These are phyloP conservation scores for Plasmodium yoelii DNA, from an alignment of 169 alveolate genomes.

Conservation along the genomic window DNA sequence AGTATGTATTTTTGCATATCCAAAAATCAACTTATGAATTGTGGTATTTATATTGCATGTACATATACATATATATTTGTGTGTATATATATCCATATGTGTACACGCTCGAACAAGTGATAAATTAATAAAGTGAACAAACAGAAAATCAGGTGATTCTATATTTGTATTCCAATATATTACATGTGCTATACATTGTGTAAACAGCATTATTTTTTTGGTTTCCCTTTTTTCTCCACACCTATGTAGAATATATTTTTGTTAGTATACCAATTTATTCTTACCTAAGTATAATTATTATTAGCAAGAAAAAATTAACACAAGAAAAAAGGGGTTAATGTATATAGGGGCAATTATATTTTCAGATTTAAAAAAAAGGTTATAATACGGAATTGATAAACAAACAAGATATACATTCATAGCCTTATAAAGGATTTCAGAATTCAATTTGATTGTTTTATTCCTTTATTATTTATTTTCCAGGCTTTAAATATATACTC, in stretches of 20 bases:
- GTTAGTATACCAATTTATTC: slow-evolving; percentile 5
- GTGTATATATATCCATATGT: neutral
- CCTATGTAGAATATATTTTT: slow-evolving; percentile 8
- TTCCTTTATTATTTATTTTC: too few species aligned
- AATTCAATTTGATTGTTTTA: too few species aligned
- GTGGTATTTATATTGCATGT: too few species aligned
- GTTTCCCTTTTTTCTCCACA: slow-evolving; percentile 11
- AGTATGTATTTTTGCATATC: too few species aligned
- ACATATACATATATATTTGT: slow-evolving; percentile 6
- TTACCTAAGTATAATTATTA: slow-evolving; percentile 6
- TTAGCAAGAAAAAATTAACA: slow-evolving; percentile 15
- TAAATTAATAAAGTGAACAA: slow-evolving; percentile 1
- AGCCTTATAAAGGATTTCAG: too few species aligned
- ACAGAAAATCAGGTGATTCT: neutral
- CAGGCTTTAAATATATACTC: too few species aligned
- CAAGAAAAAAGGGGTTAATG: neutral
- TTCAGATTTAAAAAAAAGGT: too few species aligned
- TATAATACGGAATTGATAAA: too few species aligned
- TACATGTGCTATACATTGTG: neutral
- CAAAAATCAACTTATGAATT: too few species aligned
- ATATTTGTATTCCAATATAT: slow-evolving; percentile 6
- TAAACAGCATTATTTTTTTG: slow-evolving; percentile 2
- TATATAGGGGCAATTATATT: neutral
- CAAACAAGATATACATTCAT: too few species aligned
- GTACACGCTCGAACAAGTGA: neutral